A percentile compares a stretch with the other conserved stretches of the same genome.
phyloP scores from a whole-genome alignment of 164 flowering plant genomes.

The Platanus orientalis region DNA sequence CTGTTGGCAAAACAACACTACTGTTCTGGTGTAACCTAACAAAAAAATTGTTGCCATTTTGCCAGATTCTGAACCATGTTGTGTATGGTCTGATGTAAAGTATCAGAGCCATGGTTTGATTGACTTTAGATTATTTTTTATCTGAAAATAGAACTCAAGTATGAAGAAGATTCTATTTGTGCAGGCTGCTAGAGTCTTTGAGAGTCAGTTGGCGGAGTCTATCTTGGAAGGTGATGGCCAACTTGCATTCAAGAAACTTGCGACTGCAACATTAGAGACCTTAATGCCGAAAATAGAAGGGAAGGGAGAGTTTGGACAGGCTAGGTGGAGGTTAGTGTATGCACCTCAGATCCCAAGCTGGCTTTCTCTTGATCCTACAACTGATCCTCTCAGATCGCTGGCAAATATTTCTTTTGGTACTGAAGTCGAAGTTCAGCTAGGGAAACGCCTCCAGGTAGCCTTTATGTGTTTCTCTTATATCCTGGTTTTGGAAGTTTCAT shows the following conservation, averaged over 20 bases:
- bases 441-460: slow-evolving; percentile 91
- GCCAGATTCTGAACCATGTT: no score
- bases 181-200: slow-evolving; percentile 96
- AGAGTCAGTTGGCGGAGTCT: slow-evolving; percentile 90
- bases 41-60: no score
- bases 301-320: slow-evolving; percentile 96
- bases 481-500: neutral
- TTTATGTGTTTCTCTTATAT: neutral
- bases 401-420: slow-evolving; percentile 92
- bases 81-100: neutral
- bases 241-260: slow-evolving; percentile 96
- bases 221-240: slow-evolving; percentile 95
- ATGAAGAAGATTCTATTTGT: slow-evolving; percentile 3
- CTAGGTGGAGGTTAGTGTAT: slow-evolving; percentile 95
- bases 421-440: slow-evolving; percentile 98
- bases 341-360: slow-evolving; percentile 95
- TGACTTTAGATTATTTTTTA: no score
- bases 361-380: slow-evolving; percentile 77
- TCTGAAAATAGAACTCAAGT: slow-evolving; percentile 4
- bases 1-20: no score
- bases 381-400: slow-evolving; percentile 85
- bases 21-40: no score
- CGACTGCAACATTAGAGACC: slow-evolving; percentile 88
- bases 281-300: slow-evolving; percentile 98
- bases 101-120: no score